phyloP scores from a whole-genome alignment of 805 yeast species.

The Sungouiella thailandica region DNA sequence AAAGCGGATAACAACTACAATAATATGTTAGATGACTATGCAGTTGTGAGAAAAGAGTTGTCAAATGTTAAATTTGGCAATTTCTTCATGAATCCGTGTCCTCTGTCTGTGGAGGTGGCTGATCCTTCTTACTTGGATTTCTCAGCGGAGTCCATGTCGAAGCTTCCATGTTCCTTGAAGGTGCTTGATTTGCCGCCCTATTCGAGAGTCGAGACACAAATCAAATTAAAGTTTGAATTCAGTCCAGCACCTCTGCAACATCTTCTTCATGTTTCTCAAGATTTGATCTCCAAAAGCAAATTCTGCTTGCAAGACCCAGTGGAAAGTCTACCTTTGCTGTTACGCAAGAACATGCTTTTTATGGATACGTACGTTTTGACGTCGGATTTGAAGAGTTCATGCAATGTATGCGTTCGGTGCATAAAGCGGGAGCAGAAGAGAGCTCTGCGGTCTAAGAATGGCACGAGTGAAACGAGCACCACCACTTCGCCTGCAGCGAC shows the following conservation, averaged over 20 bases:
- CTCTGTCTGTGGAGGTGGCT: slow-evolving; percentile 24
- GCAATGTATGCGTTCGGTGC: slow-evolving; percentile 83
- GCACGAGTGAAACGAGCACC: slow-evolving; percentile 18
- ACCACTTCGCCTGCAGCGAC: slow-evolving; percentile 8
- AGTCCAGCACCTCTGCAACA: slow-evolving; percentile 75
- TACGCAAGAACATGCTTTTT: slow-evolving; percentile 52
- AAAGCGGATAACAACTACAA: not conserved
- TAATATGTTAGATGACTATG: slow-evolving; percentile 20
- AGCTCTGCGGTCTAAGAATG: slow-evolving; percentile 85
- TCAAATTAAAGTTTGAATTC: slow-evolving; percentile 64
- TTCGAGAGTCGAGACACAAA: slow-evolving; percentile 94
- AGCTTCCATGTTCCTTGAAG: slow-evolving; percentile 45
- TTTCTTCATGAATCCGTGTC: slow-evolving; percentile 33
- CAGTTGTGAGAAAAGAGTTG: slow-evolving; percentile 44
- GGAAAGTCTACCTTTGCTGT: slow-evolving; percentile 34
- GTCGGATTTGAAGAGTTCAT: slow-evolving; percentile 42
- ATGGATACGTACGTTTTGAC: slow-evolving; percentile 80
- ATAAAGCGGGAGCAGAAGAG: slow-evolving; percentile 90
- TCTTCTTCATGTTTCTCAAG: slow-evolving; percentile 76
- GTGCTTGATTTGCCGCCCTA: slow-evolving; percentile 67
- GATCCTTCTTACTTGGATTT: slow-evolving; percentile 34
- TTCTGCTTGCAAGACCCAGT: slow-evolving; percentile 57
- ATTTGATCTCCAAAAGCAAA: slow-evolving; percentile 82
- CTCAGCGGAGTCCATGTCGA: slow-evolving; percentile 28
- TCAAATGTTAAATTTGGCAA: slow-evolving; percentile 53